Evolutionary conservation across 1,284 basidiomycete species (phyloP).

Genomic region (Irpex sp.): DNA sequence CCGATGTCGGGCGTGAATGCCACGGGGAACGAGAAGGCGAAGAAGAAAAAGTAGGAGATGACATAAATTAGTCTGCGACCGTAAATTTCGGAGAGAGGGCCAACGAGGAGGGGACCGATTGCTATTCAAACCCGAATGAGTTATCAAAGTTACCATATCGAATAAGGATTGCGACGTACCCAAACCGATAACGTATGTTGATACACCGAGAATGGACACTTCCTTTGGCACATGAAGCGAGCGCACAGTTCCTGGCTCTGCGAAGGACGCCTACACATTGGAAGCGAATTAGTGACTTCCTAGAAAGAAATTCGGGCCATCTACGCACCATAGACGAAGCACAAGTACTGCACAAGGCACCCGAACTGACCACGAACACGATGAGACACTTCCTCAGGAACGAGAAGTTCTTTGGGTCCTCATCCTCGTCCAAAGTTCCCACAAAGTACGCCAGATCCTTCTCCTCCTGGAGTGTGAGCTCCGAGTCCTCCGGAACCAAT

Average conservation of each 20-base stretch:
- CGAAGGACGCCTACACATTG: slow-evolving; percentile 52
- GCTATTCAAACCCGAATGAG: slow-evolving; percentile 21
- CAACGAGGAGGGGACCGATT: slow-evolving; percentile 45
- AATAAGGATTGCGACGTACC: slow-evolving; percentile 23
- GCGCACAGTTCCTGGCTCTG: slow-evolving; percentile 55
- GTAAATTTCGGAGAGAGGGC: slow-evolving; percentile 51
- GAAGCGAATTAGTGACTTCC: neutral
- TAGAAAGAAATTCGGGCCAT: neutral
- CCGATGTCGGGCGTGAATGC: slow-evolving; percentile 47
- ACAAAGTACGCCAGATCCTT: slow-evolving; percentile 11
- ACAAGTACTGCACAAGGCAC: slow-evolving; percentile 40
- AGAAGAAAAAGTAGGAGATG: slow-evolving; percentile 34
- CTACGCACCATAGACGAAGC: slow-evolving; percentile 66
- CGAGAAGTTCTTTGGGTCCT: slow-evolving; percentile 14
- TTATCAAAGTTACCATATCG: neutral
- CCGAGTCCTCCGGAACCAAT: neutral
- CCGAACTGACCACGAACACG: slow-evolving; percentile 11
- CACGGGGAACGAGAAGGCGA: slow-evolving; percentile 48
- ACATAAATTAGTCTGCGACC: slow-evolving; percentile 41
- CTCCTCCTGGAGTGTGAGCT: neutral
- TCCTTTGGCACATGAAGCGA: slow-evolving; percentile 61
- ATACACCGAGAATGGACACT: slow-evolving; percentile 68
- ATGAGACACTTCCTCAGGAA: slow-evolving; percentile 13
- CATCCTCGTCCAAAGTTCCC: slow-evolving; percentile 8
- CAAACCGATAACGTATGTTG: slow-evolving; percentile 66